A percentile compares a stretch with the other conserved stretches of the same genome.
Conservation (phyloP, 2,329 filamentous ascomycete species). For the Neobulgaria alba region DNA sequence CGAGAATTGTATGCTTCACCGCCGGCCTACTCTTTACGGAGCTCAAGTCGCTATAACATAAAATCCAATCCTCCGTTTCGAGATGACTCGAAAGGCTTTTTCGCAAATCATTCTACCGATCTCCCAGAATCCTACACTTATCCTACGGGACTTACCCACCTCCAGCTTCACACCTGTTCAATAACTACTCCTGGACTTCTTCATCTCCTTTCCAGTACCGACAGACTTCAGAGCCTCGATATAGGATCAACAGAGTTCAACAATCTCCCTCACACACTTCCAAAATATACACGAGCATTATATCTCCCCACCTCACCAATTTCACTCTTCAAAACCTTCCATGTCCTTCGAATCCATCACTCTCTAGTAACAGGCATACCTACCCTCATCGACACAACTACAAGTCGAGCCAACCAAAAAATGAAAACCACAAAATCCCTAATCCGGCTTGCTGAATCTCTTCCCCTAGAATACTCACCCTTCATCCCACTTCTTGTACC, state of each 20-base stretch:
- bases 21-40: too few relatives aligned
- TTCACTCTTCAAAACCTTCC: too few relatives aligned
- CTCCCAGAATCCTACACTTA: conserved; percentile 30
- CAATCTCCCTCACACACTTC: too few relatives aligned
- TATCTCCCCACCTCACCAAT: too few relatives aligned
- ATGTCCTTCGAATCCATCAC: conserved; percentile 52
- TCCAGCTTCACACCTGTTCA: conserved; percentile 43
- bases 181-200: conserved; percentile 38
- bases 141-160: conserved; percentile 40
- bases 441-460: too few relatives aligned
- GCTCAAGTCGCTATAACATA: too few relatives aligned
- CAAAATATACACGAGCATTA: too few relatives aligned
- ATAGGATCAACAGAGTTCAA: conserved; percentile 38
- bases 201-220: conserved; percentile 33
- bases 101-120: conserved; percentile 31
- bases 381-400: conserved; percentile 25
- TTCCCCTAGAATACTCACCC: too few relatives aligned
- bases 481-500: conserved; percentile 50
- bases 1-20: too few relatives aligned
- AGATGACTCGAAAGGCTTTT: neutral
- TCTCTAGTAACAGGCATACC: conserved; percentile 49
- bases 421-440: too few relatives aligned
- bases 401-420: too few relatives aligned
- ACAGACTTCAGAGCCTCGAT: conserved; percentile 44
- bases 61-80: neutral